These are phyloP conservation scores for Starmerella potacharoeniae DNA, from an alignment of 805 yeast genomes.

Conservation along the genomic window DNA sequence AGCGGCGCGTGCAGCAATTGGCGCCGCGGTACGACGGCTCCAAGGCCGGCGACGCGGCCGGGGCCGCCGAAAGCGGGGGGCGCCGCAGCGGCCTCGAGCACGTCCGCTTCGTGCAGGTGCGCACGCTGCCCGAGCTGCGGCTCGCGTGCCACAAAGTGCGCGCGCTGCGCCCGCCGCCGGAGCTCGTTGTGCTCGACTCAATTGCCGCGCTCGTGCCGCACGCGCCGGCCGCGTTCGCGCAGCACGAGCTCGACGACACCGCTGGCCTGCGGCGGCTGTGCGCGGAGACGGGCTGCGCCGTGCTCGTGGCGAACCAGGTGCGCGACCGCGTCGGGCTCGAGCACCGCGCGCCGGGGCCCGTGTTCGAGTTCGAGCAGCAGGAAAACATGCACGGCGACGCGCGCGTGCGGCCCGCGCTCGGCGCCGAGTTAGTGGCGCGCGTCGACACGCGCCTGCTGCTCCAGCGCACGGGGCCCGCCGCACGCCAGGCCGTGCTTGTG, in stretches of 20 bases:
- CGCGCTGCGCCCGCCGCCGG: not conserved
- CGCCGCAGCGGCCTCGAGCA: not conserved
- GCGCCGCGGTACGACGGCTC: not conserved
- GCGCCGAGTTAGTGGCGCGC: constrained; percentile 9
- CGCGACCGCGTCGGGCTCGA: constrained; percentile 36
- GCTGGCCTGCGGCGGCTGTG: constrained; percentile 40
- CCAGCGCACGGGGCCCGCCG: not conserved
- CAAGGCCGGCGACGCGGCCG: no score
- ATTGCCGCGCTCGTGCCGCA: constrained; percentile 38
- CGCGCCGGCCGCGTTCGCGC: no score
- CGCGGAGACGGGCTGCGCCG: constrained; percentile 38
- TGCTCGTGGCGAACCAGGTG: constrained; percentile 71
- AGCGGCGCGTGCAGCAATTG: constrained; percentile 21
- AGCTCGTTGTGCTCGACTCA: constrained; percentile 61
- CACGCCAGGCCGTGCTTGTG: constrained; percentile 3
- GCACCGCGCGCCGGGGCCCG: not conserved
- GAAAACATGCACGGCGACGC: constrained; percentile 8
- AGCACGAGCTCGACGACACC: constrained; percentile 14
- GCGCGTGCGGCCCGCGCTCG: constrained; percentile 7
- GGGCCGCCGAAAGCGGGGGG: no score
- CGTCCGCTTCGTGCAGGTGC: constrained; percentile 2
- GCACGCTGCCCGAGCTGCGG: constrained; percentile 6
- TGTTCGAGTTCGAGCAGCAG: constrained; percentile 3
- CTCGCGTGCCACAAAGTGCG: not conserved
- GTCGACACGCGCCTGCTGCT: constrained; percentile 14